phyloP scores from a whole-genome alignment of 2,329 filamentous ascomycete species.

The Ambrosiella xylebori region DNA sequence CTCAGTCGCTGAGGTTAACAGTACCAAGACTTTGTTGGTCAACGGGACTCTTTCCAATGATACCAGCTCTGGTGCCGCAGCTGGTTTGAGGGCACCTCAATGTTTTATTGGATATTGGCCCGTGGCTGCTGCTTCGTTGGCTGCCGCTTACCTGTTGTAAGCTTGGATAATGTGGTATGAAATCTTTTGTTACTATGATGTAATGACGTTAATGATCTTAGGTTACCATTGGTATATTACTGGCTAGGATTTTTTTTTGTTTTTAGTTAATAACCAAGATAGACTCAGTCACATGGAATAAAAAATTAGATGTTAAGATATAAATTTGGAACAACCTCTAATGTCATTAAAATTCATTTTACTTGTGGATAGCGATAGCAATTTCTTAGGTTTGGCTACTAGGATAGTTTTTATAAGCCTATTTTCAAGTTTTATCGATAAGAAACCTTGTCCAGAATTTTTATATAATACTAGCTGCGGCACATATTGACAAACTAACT shows the following conservation, averaged over 20 bases:
- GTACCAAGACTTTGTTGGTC: conserved; percentile 46
- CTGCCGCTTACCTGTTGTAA: conserved; percentile 22
- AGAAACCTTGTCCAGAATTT: not conserved
- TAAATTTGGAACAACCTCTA: too few species aligned
- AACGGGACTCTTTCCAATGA: conserved; percentile 61
- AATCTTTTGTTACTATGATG: not conserved
- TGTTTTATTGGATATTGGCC: conserved; percentile 33
- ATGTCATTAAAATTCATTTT: too few species aligned
- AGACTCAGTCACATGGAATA: too few species aligned
- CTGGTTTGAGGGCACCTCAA: not conserved
- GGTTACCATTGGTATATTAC: not conserved
- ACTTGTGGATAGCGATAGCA: not conserved
- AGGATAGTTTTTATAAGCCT: not conserved
- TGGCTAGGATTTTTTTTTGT: not conserved
- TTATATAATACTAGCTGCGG: not conserved
- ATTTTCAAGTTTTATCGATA: not conserved
- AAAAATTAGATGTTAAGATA: too few species aligned
- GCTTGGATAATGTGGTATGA: not conserved
- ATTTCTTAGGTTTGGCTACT: not conserved
- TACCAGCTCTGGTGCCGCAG: conserved; percentile 21
- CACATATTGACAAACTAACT: not conserved
- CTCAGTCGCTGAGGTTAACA: conserved; percentile 39
- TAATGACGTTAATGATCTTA: not conserved
- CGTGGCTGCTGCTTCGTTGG: conserved; percentile 25
- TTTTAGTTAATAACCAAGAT: too few species aligned